A percentile compares a stretch with the other conserved stretches of the same genome.
Conservation (phyloP, 2,329 filamentous ascomycete genomes). For the Eurotiales sp. region DNA sequence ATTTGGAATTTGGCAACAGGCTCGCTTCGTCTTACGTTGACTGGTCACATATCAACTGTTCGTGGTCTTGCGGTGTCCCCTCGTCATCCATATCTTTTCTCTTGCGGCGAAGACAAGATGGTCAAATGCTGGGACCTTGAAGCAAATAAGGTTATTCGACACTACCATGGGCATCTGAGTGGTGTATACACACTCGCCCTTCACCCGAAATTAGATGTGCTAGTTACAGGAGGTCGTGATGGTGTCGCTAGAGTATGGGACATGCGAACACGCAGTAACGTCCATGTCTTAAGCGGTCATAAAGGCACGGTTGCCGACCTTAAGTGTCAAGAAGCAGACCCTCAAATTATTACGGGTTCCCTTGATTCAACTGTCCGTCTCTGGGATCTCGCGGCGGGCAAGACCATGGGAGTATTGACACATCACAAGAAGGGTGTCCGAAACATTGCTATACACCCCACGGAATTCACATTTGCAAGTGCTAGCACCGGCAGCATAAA, state of each 20-base stretch:
- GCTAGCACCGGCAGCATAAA: slow-evolving; percentile 93
- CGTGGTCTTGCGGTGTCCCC: slow-evolving; percentile 88
- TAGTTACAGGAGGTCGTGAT: slow-evolving; percentile 91
- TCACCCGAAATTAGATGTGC: slow-evolving; percentile 91
- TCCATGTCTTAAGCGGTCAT: slow-evolving; percentile 89
- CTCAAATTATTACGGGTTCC: slow-evolving; percentile 90
- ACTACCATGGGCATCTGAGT: slow-evolving; percentile 95
- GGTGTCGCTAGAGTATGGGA: slow-evolving; percentile 97
- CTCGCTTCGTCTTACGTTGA: slow-evolving; percentile 77
- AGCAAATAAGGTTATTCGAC: slow-evolving; percentile 98
- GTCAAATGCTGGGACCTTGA: slow-evolving; percentile 99
- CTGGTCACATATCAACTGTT: slow-evolving; percentile 91
- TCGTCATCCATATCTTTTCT: slow-evolving; percentile 93
- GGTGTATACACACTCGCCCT: slow-evolving; percentile 90
- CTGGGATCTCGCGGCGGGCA: slow-evolving; percentile 94
- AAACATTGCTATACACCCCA: slow-evolving; percentile 76
- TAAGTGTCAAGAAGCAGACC: slow-evolving; percentile 91
- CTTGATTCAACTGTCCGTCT: slow-evolving; percentile 86
- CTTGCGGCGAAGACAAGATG: slow-evolving; percentile 98
- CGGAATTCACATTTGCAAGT: slow-evolving; percentile 93
- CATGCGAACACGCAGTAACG: slow-evolving; percentile 92
- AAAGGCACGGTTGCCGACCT: slow-evolving; percentile 85
- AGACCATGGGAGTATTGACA: slow-evolving; percentile 91
- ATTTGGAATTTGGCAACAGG: slow-evolving; percentile 96
- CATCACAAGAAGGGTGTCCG: slow-evolving; percentile 98